Conservation (phyloP, 345 rosid genomes). For the Turritis glabra region DNA sequence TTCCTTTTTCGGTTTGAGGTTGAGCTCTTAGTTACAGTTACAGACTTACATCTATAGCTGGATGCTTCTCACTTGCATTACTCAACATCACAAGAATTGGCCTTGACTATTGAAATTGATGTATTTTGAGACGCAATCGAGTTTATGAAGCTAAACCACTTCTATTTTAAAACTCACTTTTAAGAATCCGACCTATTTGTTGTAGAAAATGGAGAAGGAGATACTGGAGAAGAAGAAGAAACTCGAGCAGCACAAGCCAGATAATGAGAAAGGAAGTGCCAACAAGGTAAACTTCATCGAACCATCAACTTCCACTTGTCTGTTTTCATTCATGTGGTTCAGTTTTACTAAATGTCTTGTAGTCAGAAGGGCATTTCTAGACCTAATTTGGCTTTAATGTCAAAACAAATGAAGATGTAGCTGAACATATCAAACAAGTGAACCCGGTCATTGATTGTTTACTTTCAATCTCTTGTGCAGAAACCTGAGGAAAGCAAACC, state of each 20-base stretch:
- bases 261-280: conserved; percentile 51
- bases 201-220: conserved; percentile 91
- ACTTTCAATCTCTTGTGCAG: conserved; percentile 24
- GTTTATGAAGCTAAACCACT: background rate
- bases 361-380: background rate
- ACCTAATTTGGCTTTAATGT: background rate
- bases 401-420: background rate
- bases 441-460: conserved; percentile 6
- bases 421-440: background rate
- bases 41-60: background rate
- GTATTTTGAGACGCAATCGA: background rate
- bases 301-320: background rate
- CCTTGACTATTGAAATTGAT: background rate
- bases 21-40: background rate
- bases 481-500: conserved; percentile 29
- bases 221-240: conserved; percentile 62
- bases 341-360: background rate
- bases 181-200: conserved; percentile 3
- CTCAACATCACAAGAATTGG: background rate
- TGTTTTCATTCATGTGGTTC: background rate
- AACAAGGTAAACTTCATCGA: conserved; percentile 53
- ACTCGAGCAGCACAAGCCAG: conserved; percentile 59
- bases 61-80: background rate
- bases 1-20: background rate
- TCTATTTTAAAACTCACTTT: background rate